Evolutionary conservation across 208 protist species (phyloP), one percentile per base, ranked within the genome.

Genomic region (Herpetomonas samuelpessoai): DNA sequence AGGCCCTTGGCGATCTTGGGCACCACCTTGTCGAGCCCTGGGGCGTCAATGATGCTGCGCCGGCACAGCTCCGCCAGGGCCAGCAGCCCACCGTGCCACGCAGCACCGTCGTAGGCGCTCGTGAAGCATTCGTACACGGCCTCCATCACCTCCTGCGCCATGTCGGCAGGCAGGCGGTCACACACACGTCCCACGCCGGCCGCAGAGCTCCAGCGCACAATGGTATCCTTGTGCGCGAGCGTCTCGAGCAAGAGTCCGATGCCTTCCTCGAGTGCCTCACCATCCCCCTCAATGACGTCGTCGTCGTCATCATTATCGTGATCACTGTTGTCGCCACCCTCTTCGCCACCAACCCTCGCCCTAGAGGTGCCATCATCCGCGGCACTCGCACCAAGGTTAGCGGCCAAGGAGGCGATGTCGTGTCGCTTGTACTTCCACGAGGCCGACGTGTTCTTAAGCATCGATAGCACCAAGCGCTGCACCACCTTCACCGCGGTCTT

Each of bases 41-140:
- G 57, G 3, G 94, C 91, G 26, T 93, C 73, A 18, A 99, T 58
- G 12, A 98, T 67, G 29, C 97, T 94, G 25, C 98, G 81, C 16
- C 97, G 69, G 50, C 96, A 96, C 28, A 99, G 76, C 79, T 99
- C 98, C 9, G 97, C 98, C 1, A 99, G 57, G 9, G 94, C 86
- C 21, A 99, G 81, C 58, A 98, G 96, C 4, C 81, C 93, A 47
- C 98, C 98, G 76, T 99, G 97, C 97, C 97, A 99, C 41, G 79
- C 67, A 21, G 57, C 63, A 61, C 95, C 90, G 57, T 80, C 71
- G 61, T 91, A 74, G 22, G 72, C 58, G 53, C 57, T 78, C 4
- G 25, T 22, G 64, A 98, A 96, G 16, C 80, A 62, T 44, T 92
- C 75, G 1, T 96, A 54, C 0, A 98, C 71, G 3, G 81, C 80